Base-by-base conservation (phyloP, 2,329 filamentous ascomycete species). In the Ophiocordyceps robertsii region DNA sequence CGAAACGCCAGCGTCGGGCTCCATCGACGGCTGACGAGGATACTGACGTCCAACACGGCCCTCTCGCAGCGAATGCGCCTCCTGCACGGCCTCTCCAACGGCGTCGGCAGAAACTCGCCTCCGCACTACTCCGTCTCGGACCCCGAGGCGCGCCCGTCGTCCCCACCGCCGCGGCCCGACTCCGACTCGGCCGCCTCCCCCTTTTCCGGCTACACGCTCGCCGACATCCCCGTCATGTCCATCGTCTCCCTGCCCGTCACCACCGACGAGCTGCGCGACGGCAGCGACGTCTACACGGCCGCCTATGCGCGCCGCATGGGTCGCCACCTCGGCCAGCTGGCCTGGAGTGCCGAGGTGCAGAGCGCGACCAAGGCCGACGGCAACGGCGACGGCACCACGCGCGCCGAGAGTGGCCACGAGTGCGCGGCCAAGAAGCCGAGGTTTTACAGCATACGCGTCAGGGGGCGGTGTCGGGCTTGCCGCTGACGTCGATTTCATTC, bases 1-100 rank as follows among this genome's bases (percentile, higher is more conserved):
- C 55, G 58, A 35, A 61, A 58, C 48, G 61, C 59, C 43, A 52
- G 53, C 44, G 49, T 58, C 41, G 58, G 56, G 30, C 56, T 63
- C 13, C 53, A 56, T 16, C 56, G 58, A 30, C 57, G 61, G 27
- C 58, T 61, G 38, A 49, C 49, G 2, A 50, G 61, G 38, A 46
- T 63, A 4, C 51, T 63, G 39, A 57, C 58, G 16, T 60, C 59
- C 47, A 63, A 63, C 48, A 46, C 54, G 30, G 46, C 50, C 32
- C 53, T 63, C 19, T 47, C 60, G n/a, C 42, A 46, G 7, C 54
- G 60, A 27, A 53, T 63, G 50, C 56, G 57, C 33, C 50, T 47
- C 40, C 40, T 56, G 17, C 47, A 49, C 39, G 52, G 50, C 44
- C 46, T 45, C 13, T 41, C 40, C 29, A 36, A 10, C 33, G 12